Base-by-base conservation (phyloP, 768 basidiomycete species). In the Russula emetica region DNA sequence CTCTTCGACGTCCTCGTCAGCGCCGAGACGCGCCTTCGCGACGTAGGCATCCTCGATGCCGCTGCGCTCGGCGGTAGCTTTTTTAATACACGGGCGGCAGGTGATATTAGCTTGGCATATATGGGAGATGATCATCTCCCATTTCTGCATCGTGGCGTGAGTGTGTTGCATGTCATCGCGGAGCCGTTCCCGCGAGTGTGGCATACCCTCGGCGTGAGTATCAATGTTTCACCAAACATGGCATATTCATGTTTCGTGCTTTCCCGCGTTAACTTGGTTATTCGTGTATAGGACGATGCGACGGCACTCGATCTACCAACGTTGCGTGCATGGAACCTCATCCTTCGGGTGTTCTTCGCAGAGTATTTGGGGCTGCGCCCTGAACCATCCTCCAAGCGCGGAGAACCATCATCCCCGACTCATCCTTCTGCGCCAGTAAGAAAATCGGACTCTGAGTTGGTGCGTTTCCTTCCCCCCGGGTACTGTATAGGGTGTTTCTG, bases 121-220 rank as follows among this genome's bases (percentile, higher is more conserved):
- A 86, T 96, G 64, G 92, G 84, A 45, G 97, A 99, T 73, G 97
- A 99, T 75, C 97, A 99, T 70, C 74, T 93, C 47, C n/a, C n/a
- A n/a, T n/a, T n/a, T n/a, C n/a, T n/a, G n/a, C n/a, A n/a, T n/a
- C n/a, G n/a, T 65, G 97, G 97, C 2, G 94, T 98, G 18, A 90
- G 85, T 65, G 77, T 98, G 57, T 76, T 99, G 68, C 97, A 99
- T 74, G n/a, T n/a, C n/a, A n/a, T n/a, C n/a, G n/a, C n/a, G n/a
- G n/a, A n/a, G n/a, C n/a, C n/a, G n/a, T n/a, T n/a, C n/a, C n/a
- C n/a, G n/a, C n/a, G n/a, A n/a, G n/a, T n/a, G n/a, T n/a, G n/a
- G n/a, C n/a, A n/a, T n/a, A n/a, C n/a, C n/a, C n/a, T n/a, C n/a
- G n/a, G n/a, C n/a, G n/a, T n/a, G n/a, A n/a, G n/a, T n/a, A n/a